Evolutionary conservation across 1,284 basidiomycete genomes (phyloP), one percentile per base, ranked within the genome.

Genomic region (Takashimella tepidaria): DNA sequence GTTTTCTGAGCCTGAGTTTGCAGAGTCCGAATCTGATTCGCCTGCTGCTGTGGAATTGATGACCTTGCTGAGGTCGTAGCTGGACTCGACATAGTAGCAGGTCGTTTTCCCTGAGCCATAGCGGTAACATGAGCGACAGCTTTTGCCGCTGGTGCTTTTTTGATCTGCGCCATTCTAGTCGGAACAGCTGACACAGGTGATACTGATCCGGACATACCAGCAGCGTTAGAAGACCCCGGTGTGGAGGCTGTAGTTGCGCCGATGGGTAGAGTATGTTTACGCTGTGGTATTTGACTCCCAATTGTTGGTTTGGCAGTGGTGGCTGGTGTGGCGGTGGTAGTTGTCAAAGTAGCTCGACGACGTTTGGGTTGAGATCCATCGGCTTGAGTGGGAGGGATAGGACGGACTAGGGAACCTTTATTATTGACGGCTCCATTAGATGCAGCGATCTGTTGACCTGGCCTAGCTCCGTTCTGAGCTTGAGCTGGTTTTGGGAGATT

Each of bases 351-450:
- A 21, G 69, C 64, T 31, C 70, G 57, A 26, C 72, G 59, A 12
- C 72, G 58, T 56, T 74, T 74, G 10, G 72, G 64, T 43, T 68
- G 62, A 11, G 70, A 70, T 42, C 63, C 66, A 0, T 64, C 67
- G 2, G 72, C 72, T 4, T 65, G 69, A n/a, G 60, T 62, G 12
- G 61, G 56, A 8, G 60, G 63, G 1, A 70, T 65, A 3, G 56
- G 48, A 41, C 72, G 60, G 13, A 72, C 63, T 1, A 74, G 56
- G 3, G 70, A 62, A 3, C 61, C 63, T 53, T 71, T 71, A 23
- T 42, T 37, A 19, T 52, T 50, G n/a, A n/a, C n/a, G 16, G 37
- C 16, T 10, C 47, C 44, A 19, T 41, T 43, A 41, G 44, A 26
- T 22, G 45, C 53, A 23, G 45, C 24, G 21, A 49, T 43, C 19